Evolutionary conservation across 768 basidiomycete species (phyloP), one percentile per base, ranked within the genome.

Genomic region (Amanita rubescens): DNA sequence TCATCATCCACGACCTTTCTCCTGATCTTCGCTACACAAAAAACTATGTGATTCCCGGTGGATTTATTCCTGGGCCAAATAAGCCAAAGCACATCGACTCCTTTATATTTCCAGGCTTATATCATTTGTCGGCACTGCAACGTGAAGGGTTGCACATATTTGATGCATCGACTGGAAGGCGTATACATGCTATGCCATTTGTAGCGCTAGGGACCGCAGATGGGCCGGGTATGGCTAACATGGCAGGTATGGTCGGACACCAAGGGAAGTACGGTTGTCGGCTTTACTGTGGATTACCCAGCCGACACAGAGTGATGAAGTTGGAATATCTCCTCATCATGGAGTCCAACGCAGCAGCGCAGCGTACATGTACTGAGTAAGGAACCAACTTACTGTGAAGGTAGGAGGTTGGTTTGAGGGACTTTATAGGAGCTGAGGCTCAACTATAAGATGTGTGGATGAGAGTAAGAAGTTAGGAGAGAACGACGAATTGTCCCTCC

Each of bases 251-350:
- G 24, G 65, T 68, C 17, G 66, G 71, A 0, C 69, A 74, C 56
- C 56, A 60, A 19, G 68, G 69, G 0, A 58, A 61, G 27, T 60
- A 63, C 35, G 69, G 67, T 0, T 80, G 77, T 53, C 60, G 61
- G 0, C 38, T 71, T 9, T 67, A 62, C 17, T 74, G 71, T 53
- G 49, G 48, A 2, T 27, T 72, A 0, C 50, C 44, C 10, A 66
- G 72, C 2, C 59, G 60, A 1, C 62, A 56, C n/a, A n/a, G n/a
- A n/a, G n/a, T n/a, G n/a, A n/a, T n/a, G n/a, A n/a, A n/a, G n/a
- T n/a, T n/a, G n/a, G n/a, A n/a, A n/a, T n/a, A n/a, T n/a, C n/a
- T n/a, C n/a, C n/a, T n/a, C n/a, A n/a, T n/a, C n/a, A n/a, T n/a
- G n/a, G n/a, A n/a, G n/a, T n/a, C n/a, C n/a, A n/a, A n/a, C n/a